These are phyloP conservation scores for Brachypodium distachyon DNA, from an alignment of 202 grass and related monocot genomes.

Conservation along the genomic window DNA sequence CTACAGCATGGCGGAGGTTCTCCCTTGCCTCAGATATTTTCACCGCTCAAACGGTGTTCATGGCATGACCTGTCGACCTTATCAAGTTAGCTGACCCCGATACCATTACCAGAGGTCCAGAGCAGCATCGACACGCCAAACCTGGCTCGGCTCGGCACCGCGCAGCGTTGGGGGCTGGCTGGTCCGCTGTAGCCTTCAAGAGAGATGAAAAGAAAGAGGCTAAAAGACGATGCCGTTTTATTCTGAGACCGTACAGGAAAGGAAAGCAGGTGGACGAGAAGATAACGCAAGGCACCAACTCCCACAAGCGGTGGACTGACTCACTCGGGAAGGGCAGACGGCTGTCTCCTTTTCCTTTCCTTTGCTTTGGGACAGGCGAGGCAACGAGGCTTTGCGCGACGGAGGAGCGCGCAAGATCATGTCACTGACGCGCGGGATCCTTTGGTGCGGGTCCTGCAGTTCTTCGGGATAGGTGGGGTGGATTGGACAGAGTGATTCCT, in stretches of 20 bases:
- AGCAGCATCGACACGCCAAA: not conserved
- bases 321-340: slow-evolving; percentile 1
- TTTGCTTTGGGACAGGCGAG: not conserved
- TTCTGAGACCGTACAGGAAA: no score
- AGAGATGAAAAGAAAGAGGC: not conserved
- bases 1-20: not conserved
- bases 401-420: not conserved
- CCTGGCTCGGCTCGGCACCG: not conserved
- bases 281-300: slow-evolving; percentile 3
- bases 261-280: no score
- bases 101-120: not conserved
- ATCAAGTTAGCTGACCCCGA: not conserved
- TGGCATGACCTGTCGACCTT: not conserved
- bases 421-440: not conserved
- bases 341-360: not conserved
- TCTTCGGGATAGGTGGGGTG: no score
- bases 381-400: not conserved
- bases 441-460: no score
- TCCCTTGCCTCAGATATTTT: not conserved
- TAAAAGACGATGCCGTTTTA: not conserved
- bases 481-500: no score
- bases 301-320: slow-evolving; percentile 11
- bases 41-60: not conserved
- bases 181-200: not conserved
- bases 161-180: not conserved